Conservation (phyloP, 225 moss, liverwort and hornwort species). For the Marchantia paleacea region DNA sequence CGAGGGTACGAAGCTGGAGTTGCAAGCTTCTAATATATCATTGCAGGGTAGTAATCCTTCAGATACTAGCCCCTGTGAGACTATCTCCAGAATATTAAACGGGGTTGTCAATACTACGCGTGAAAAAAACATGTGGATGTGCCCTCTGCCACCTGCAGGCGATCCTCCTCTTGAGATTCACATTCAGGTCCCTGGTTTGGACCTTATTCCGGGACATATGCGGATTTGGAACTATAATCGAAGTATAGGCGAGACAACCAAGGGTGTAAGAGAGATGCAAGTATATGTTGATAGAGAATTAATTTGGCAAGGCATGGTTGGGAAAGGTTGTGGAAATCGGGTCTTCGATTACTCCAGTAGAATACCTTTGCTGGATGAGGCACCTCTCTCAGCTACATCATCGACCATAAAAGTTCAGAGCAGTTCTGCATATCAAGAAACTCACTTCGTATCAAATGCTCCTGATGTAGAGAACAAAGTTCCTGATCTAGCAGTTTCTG, state of each 20-base stretch:
- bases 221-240: conserved; percentile 50
- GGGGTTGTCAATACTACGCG: conserved; percentile 45
- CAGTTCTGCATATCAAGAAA: conserved; percentile 22
- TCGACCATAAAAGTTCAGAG: conserved; percentile 29
- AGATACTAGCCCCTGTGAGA: conserved; percentile 23
- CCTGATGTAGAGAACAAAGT: conserved; percentile 17
- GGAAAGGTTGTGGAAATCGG: conserved; percentile 53
- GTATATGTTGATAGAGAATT: conserved; percentile 46
- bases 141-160: conserved; percentile 33
- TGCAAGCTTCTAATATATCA: conserved; percentile 37
- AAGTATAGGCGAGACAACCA: conserved; percentile 34
- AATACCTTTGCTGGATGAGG: conserved; percentile 45
- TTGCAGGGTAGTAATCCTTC: conserved; percentile 25
- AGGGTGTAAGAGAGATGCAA: conserved; percentile 48
- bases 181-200: conserved; percentile 29
- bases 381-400: conserved; percentile 27
- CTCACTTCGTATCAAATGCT: conserved; percentile 16
- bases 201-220: conserved; percentile 35
- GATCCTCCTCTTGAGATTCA: conserved; percentile 41
- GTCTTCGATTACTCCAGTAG: conserved; percentile 47
- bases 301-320: conserved; percentile 47
- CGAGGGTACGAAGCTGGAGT: conserved; percentile 35
- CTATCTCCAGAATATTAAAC: conserved; percentile 39
- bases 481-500: conserved; percentile 16
- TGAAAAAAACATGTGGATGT: conserved; percentile 48